Conservation (phyloP, 148 eudicot species). For the Oxyria digyna region DNA sequence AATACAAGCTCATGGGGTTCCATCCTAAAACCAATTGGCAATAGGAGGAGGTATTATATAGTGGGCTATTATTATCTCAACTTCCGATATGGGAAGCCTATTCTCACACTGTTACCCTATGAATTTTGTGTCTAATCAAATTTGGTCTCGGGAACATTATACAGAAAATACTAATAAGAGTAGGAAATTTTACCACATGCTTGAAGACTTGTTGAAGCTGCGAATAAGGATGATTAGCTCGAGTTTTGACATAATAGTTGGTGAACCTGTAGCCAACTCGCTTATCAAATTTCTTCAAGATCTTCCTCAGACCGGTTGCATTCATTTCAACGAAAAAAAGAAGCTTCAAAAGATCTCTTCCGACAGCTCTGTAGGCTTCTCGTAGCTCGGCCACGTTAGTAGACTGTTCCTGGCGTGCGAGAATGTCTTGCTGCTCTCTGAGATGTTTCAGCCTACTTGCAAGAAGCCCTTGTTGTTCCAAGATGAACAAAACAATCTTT, state of each 20-base stretch:
- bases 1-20: too few species aligned
- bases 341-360: constrained; percentile 47
- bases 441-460: constrained; percentile 46
- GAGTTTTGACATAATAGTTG: constrained; percentile 64
- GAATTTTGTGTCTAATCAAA: not conserved
- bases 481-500: constrained; percentile 49
- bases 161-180: not conserved
- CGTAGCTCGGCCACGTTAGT: constrained; percentile 27
- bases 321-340: constrained; percentile 59
- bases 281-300: constrained; percentile 67
- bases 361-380: constrained; percentile 45
- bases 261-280: constrained; percentile 53
- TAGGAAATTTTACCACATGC: constrained; percentile 48
- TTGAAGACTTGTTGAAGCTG: constrained; percentile 65
- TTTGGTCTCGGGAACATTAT: not conserved
- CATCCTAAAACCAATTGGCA: too few species aligned
- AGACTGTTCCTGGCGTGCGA: constrained; percentile 18
- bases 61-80: too few species aligned
- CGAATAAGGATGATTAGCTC: constrained; percentile 74
- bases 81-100: too few species aligned
- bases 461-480: constrained; percentile 62
- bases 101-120: not conserved
- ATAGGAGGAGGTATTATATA: too few species aligned
- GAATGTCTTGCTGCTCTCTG: constrained; percentile 35
- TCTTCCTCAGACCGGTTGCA: constrained; percentile 59